Base-by-base conservation (phyloP, 441 rosid genomes). In the Populus hybrid region DNA sequence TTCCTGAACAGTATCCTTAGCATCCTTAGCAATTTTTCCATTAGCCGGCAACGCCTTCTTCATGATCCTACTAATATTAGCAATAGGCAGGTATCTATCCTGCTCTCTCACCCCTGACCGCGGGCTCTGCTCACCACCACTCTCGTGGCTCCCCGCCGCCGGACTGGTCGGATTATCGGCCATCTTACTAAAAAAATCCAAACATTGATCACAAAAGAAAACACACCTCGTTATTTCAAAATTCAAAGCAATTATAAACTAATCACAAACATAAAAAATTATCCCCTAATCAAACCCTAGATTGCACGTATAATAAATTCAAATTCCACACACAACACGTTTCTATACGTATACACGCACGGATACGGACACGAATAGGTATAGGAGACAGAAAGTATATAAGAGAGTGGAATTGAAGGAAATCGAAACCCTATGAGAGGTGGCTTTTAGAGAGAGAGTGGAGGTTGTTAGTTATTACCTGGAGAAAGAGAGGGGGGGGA, bases 21-120 rank as follows among this genome's bases (percentile, higher is more conserved):
- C 90, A n/a, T 87, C 90, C 80, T 87, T 85, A 14, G 90, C 88
- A 28, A 87, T 87, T 81, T 85, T 87, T 14, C 90, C 90, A 73
- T 85, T 87, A 9, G 87, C 82, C 4, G 90, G 88, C 77, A 85
- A 79, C 32, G 32, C 32, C 32, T 30, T 30, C 32, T 30, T 30
- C 32, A 30, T 30, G 32, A 30, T 30, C 32, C 9, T 80, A 80
- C 90, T 87, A 19, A 87, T 87, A 69, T 87, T 87, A 4, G 90
- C 90, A 57, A 87, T 87, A 2, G 90, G 88, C 38, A 87, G 81
- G 78, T 82, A 87, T 78, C 90, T 79, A 59, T 87, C 90, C 75
- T 87, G 88, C 73, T 87, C 88, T 77, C 90, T 79, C 57, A 85
- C 86, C 34, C 90, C 88, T 3, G 86, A 81, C n/a, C 23, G 90